Evolutionary conservation across 2,329 filamentous ascomycete genomes (phyloP).

Genomic region (Macrophomina pseudophaseolina): DNA sequence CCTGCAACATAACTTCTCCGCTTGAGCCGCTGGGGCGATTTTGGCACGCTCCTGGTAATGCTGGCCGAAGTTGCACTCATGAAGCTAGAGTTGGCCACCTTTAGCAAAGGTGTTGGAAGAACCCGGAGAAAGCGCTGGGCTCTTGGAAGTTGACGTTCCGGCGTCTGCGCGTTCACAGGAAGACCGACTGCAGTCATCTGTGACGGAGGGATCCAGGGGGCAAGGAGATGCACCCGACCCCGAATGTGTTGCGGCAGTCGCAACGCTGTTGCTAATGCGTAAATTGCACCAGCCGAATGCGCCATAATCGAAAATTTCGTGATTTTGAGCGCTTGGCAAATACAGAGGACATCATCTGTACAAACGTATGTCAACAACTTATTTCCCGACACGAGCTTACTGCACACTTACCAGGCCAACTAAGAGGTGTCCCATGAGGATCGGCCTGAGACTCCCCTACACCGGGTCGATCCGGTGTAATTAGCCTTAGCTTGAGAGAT

Average conservation of each 20-base stretch:
- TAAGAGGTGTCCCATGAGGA: conserved; percentile 82
- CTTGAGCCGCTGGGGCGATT: conserved; percentile 32
- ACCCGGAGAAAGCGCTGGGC: conserved; percentile 90
- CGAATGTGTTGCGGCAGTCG: conserved; percentile 96
- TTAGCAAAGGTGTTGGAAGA: conserved; percentile 86
- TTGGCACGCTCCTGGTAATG: conserved; percentile 65
- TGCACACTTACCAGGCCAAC: conserved; percentile 79
- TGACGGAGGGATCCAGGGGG: conserved; percentile 94
- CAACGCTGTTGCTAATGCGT: conserved; percentile 90
- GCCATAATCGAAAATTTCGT: conserved; percentile 96
- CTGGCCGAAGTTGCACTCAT: conserved; percentile 90
- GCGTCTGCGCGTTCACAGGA: conserved; percentile 70
- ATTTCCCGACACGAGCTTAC: conserved; percentile 35
- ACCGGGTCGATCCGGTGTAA: conserved; percentile 91
- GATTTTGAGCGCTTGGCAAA: conserved; percentile 89
- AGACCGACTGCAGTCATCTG: conserved; percentile 59
- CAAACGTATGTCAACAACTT: conserved; percentile 40
- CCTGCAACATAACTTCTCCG: conserved; percentile 32
- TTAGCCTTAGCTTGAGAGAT: conserved; percentile 85
- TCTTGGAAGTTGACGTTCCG: conserved; percentile 84
- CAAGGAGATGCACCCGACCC: conserved; percentile 89
- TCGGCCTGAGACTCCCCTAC: conserved; percentile 91
- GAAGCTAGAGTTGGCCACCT: conserved; percentile 93
- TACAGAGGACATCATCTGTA: conserved; percentile 82
- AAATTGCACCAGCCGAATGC: conserved; percentile 97